Evolutionary conservation across 306 rosid genomes (phyloP).

Genomic region (Clitoria ternatea): DNA sequence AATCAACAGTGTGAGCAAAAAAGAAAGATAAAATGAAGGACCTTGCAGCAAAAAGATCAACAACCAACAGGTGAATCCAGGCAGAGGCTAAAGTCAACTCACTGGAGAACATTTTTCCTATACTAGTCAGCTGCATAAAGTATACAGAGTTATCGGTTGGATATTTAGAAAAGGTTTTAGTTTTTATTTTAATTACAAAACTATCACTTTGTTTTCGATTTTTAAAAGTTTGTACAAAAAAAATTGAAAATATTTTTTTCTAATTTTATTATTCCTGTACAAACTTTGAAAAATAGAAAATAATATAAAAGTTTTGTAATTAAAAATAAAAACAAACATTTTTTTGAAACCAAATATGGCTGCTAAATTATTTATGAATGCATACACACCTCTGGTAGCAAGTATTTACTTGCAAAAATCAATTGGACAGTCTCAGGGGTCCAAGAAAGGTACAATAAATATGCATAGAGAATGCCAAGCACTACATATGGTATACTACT

Average conservation of each 20-base stretch:
- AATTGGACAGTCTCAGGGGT: slow-evolving; percentile 67
- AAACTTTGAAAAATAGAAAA: too few relatives aligned
- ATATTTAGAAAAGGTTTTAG: too few relatives aligned
- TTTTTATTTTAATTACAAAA: too few relatives aligned
- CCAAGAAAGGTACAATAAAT: slow-evolving; percentile 87
- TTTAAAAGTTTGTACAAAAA: too few relatives aligned
- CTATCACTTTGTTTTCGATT: too few relatives aligned
- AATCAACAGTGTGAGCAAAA: not conserved
- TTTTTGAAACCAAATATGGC: too few relatives aligned
- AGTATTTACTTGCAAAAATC: slow-evolving; percentile 83
- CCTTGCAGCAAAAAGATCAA: slow-evolving; percentile 98
- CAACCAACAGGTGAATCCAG: slow-evolving; percentile 90
- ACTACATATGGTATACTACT: slow-evolving; percentile 61
- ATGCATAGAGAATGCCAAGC: slow-evolving; percentile 85
- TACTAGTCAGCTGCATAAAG: slow-evolving; percentile 65
- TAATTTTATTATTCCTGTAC: too few relatives aligned
- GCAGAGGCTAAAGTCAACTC: slow-evolving; percentile 96
- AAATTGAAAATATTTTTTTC: too few relatives aligned
- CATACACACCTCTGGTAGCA: slow-evolving; percentile 79
- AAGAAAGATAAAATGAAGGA: slow-evolving; percentile 24
- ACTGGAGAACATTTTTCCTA: slow-evolving; percentile 78
- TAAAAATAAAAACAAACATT: too few relatives aligned
- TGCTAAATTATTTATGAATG: too few relatives aligned
- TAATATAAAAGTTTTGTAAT: too few relatives aligned
- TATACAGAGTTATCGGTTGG: not conserved